Conservation (phyloP, 2,329 filamentous ascomycete genomes). For the Claviceps humidiphila region DNA sequence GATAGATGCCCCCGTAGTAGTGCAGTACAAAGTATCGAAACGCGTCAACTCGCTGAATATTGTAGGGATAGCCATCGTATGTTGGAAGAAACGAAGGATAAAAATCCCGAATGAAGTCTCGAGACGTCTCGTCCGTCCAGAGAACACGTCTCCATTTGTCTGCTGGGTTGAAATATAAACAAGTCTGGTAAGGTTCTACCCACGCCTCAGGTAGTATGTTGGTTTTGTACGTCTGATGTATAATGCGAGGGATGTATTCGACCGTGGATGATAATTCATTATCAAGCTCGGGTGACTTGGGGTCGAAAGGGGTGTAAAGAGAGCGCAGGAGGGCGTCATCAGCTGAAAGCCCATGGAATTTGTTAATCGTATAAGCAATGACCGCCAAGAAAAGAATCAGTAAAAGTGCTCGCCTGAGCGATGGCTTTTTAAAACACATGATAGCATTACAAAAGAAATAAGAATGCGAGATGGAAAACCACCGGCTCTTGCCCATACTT, state of each 20-base stretch:
- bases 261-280: not conserved
- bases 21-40: conserved; percentile 70
- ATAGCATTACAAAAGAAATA: not conserved
- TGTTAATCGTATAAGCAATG: not conserved
- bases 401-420: not conserved
- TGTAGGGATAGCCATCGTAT: conserved; percentile 60
- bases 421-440: not conserved
- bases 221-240: conserved; percentile 5
- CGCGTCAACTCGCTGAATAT: conserved; percentile 65
- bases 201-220: not conserved
- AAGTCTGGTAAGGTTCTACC: not conserved
- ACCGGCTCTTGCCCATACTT: no score
- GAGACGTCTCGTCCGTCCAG: conserved; percentile 60
- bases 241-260: conserved; percentile 1
- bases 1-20: conserved; percentile 68
- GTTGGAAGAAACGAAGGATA: conserved; percentile 68
- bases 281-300: not conserved
- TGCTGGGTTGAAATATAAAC: not conserved
- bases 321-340: not conserved
- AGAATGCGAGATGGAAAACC: no score
- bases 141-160: conserved; percentile 23
- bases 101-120: conserved; percentile 58
- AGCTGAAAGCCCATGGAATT: not conserved
- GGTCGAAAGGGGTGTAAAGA: not conserved
- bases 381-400: not conserved